Percentiles rank a stretch among this genome's conserved stretches.
phyloP scores from a whole-genome alignment of 805 yeast genomes.

The Candida nanaspora region DNA sequence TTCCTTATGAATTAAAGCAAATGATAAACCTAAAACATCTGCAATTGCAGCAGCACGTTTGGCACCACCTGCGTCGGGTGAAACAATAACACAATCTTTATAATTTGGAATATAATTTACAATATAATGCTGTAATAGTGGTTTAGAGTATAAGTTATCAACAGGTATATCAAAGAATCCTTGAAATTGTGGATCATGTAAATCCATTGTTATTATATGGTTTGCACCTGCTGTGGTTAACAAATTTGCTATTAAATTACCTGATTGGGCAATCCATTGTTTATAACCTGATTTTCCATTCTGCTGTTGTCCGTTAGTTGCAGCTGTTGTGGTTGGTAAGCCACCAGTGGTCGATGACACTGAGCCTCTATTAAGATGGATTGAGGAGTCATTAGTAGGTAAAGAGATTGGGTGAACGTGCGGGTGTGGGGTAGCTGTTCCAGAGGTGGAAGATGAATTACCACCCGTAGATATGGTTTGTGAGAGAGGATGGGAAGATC shows the following conservation, averaged over 20 bases:
- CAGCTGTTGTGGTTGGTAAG: too few species aligned
- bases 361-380: not conserved
- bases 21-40: slow-evolving; percentile 78
- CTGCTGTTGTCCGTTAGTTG: not conserved
- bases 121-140: slow-evolving; percentile 81
- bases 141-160: slow-evolving; percentile 86
- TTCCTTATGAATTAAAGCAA: slow-evolving; percentile 95
- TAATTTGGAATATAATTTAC: slow-evolving; percentile 69
- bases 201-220: slow-evolving; percentile 94
- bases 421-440: not conserved
- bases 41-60: slow-evolving; percentile 94
- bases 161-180: slow-evolving; percentile 97
- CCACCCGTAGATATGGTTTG: not conserved
- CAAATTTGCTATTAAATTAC: slow-evolving; percentile 83
- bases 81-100: slow-evolving; percentile 81
- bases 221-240: slow-evolving; percentile 93
- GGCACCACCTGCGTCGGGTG: slow-evolving; percentile 99
- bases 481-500: slow-evolving; percentile 2
- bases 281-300: slow-evolving; percentile 67
- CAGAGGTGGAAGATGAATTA: not conserved
- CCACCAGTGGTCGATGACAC: too few species aligned
- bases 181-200: slow-evolving; percentile 97
- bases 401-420: slow-evolving; percentile 6
- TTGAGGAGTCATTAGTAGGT: slow-evolving; percentile 14
- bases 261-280: slow-evolving; percentile 94